Evolutionary conservation across 208 protist species (phyloP).

Genomic region (Kentomonas sorsogonicus): DNA sequence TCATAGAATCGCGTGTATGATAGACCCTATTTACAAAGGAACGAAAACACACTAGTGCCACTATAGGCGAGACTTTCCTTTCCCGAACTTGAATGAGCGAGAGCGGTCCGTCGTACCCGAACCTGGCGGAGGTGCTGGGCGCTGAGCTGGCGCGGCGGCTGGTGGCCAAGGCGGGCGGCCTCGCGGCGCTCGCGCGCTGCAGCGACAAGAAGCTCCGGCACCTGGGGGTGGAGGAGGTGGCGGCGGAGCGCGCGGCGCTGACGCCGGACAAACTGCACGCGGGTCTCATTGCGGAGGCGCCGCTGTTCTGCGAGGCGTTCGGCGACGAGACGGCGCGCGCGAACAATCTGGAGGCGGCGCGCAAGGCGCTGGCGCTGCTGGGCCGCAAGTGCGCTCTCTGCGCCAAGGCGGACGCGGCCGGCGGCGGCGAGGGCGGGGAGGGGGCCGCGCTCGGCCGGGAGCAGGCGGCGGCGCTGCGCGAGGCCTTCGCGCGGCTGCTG

Average conservation of each 20-base stretch:
- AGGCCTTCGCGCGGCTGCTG: constrained; percentile 37
- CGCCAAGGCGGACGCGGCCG: constrained; percentile 53
- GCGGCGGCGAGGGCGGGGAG: constrained; percentile 19
- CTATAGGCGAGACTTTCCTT: background rate
- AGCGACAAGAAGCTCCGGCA: constrained; percentile 59
- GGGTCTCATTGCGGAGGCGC: constrained; percentile 47
- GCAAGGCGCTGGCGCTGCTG: constrained; percentile 54
- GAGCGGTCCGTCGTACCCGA: no score
- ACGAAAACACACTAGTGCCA: background rate
- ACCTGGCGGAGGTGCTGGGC: constrained; percentile 58
- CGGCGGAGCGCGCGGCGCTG: constrained; percentile 26
- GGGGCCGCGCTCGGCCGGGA: constrained; percentile 38
- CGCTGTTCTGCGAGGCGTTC: constrained; percentile 62
- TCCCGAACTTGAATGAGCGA: background rate
- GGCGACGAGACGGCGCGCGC: constrained; percentile 35
- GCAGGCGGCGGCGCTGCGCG: constrained; percentile 44
- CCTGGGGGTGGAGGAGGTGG: constrained; percentile 50
- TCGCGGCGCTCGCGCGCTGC: constrained; percentile 44
- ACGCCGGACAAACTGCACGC: no score
- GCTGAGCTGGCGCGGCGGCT: constrained; percentile 35
- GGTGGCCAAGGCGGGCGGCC: constrained; percentile 39
- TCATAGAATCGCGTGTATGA: no score
- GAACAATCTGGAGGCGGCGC: constrained; percentile 44
- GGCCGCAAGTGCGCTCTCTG: constrained; percentile 58
- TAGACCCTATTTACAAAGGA: no score